A percentile compares a stretch with the other conserved stretches of the same genome.
Evolutionary conservation across 176 grass and related monocot genomes (phyloP).

Genomic region (Thalia dealbata): DNA sequence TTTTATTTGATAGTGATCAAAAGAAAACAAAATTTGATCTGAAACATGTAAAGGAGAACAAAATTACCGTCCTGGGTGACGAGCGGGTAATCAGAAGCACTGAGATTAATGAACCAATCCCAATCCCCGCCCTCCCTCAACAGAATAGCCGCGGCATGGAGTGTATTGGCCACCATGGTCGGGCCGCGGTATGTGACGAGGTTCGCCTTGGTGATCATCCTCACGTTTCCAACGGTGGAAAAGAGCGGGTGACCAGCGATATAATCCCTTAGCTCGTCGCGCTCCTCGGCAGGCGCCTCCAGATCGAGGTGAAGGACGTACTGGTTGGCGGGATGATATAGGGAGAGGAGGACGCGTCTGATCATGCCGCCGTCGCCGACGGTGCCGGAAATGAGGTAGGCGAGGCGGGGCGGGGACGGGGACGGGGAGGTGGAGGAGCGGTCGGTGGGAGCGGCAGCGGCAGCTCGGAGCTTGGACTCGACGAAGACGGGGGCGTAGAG

Average conservation of each 20-base stretch:
- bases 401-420: constrained; percentile 1
- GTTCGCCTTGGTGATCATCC: constrained; percentile 75
- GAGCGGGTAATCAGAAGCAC: constrained; percentile 82
- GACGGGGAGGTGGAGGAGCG: not conserved
- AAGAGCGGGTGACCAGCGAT: constrained; percentile 61
- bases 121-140: constrained; percentile 62
- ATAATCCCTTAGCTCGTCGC: constrained; percentile 65
- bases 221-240: constrained; percentile 55
- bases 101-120: constrained; percentile 97
- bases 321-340: constrained; percentile 73
- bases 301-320: constrained; percentile 84
- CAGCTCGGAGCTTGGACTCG: constrained; percentile 11
- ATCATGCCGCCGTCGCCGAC: constrained; percentile 2
- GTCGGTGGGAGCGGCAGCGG: not conserved
- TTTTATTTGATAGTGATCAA: not conserved
- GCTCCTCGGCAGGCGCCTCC: constrained; percentile 69
- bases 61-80: constrained; percentile 73
- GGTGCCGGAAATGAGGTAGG: constrained; percentile 9
- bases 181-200: constrained; percentile 83
- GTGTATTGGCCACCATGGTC: constrained; percentile 80
- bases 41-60: not conserved
- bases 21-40: not conserved
- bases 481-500: constrained; percentile 15
- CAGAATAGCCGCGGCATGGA: constrained; percentile 68
- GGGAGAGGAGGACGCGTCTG: constrained; percentile 1